phyloP scores from a whole-genome alignment of 106 monocot species.

The Acanthochlamys bracteata region DNA sequence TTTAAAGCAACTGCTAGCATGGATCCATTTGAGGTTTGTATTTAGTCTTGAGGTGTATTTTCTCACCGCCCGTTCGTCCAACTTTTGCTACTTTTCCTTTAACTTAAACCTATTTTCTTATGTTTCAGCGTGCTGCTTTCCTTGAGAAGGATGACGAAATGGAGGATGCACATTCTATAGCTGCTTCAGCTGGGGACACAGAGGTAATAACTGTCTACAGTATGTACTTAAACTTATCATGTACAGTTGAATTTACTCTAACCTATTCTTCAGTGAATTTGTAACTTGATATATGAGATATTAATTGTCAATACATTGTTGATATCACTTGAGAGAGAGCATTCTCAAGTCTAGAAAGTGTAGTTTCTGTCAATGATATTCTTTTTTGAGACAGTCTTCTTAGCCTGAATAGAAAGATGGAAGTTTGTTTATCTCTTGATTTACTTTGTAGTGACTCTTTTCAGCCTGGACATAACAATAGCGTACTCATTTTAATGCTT shows the following conservation, averaged over 20 bases:
- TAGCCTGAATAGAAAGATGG: too few species aligned
- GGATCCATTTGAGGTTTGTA: slow-evolving; percentile 72
- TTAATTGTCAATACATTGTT: neutral
- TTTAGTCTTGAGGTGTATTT: neutral
- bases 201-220: slow-evolving; percentile 24
- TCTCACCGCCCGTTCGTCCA: neutral
- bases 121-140: slow-evolving; percentile 66
- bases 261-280: neutral
- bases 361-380: too few species aligned
- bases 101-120: neutral
- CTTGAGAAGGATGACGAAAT: slow-evolving; percentile 82
- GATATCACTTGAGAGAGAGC: neutral
- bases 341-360: neutral
- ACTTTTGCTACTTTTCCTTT: neutral
- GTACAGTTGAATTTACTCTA: too few species aligned
- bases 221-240: neutral
- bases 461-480: too few species aligned
- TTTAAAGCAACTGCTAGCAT: slow-evolving; percentile 63
- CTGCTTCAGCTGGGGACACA: slow-evolving; percentile 83
- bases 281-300: neutral
- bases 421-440: too few species aligned
- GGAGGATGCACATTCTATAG: slow-evolving; percentile 90
- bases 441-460: too few species aligned
- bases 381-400: too few species aligned
- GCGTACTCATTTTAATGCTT: too few species aligned